Base-by-base conservation (phyloP, 371 early-diverging fungal species). In the Mucor ambiguus region DNA sequence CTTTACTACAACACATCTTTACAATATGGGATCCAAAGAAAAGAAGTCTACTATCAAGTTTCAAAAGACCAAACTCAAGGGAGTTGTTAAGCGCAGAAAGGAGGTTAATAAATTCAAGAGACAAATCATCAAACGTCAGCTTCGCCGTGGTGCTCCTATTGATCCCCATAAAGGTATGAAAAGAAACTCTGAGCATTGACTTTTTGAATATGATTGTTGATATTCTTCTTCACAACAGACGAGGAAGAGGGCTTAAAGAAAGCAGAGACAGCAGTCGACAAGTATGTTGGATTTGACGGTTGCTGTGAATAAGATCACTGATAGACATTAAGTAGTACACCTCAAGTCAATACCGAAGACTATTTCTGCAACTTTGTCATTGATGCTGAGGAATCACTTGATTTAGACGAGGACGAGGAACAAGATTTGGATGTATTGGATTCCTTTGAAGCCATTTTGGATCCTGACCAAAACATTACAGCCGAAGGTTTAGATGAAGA, bases 1-100 rank as follows among this genome's bases (percentile, higher is more conserved):
- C 28, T 52, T 28, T 28, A 28, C 52, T 52, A 41, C 14, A 35
- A 12, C 11, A 52, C 52, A 52, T 28, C 14, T 20, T 18, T 14
- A 26, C 22, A 54, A 7, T 6, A 63, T 63, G 63, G 63, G 63
- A 46, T 44, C 16, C 43, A 93, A 93, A 80, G 87, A 80, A 38
- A 93, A 89, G 71, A 96, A 96, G 74, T 73, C 91, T 12, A 94
- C 93, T 6, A 92, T 90, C 76, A 95, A 93, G 84, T 95, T 92
- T 75, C 89, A 92, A 75, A 91, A 93, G 81, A 89, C 84, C 68
- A 87, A 92, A 60, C 83, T 95, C 57, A 93, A 94, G 76, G 80
- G 81, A 33, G 85, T 84, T 30, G 75, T 92, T 43, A 86, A 84
- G 66, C 88, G 90, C 37, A 79, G 92, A 61, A 84, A 89, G 64